Conservation (phyloP, 1,139 yeast genomes). For the Taiozyma sp. region DNA sequence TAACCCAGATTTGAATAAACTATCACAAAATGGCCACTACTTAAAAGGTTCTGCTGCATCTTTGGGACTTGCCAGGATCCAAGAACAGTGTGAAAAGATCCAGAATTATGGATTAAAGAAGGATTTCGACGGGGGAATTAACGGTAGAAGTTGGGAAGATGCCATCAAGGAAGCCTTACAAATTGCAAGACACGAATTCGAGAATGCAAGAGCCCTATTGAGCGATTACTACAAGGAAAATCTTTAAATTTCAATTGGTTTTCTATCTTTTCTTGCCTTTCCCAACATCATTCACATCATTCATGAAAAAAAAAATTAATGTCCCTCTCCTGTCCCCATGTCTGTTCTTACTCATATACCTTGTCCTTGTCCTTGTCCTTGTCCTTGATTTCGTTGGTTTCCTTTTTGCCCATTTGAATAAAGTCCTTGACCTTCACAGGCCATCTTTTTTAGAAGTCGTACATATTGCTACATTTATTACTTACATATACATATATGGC, state of each 20-base stretch:
- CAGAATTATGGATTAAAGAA: slow-evolving; percentile 75
- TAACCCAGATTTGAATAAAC: slow-evolving; percentile 44
- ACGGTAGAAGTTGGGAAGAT: slow-evolving; percentile 21
- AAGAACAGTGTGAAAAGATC: slow-evolving; percentile 85
- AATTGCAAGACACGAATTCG: slow-evolving; percentile 53
- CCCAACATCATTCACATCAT: not conserved
- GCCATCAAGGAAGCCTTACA: slow-evolving; percentile 45
- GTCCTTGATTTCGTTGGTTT: not conserved
- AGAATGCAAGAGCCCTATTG: slow-evolving; percentile 49
- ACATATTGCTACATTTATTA: not conserved
- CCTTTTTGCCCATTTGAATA: not conserved
- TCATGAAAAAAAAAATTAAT: not conserved
- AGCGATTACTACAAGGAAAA: slow-evolving; percentile 53
- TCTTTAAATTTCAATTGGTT: slow-evolving; percentile 25
- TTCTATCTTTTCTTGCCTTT: not conserved
- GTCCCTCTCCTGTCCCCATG: not conserved
- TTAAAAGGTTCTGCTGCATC: slow-evolving; percentile 96
- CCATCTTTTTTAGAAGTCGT: not conserved
- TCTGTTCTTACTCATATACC: too few species aligned
- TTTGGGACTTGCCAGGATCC: slow-evolving; percentile 75
- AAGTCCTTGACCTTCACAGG: not conserved
- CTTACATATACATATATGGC: not conserved
- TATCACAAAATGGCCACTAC: slow-evolving; percentile 83
- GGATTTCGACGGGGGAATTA: slow-evolving; percentile 29
- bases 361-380: not conserved